Evolutionary conservation across 495 filamentous ascomycete species (phyloP).

Genomic region (Penicillium robsamsonii): DNA sequence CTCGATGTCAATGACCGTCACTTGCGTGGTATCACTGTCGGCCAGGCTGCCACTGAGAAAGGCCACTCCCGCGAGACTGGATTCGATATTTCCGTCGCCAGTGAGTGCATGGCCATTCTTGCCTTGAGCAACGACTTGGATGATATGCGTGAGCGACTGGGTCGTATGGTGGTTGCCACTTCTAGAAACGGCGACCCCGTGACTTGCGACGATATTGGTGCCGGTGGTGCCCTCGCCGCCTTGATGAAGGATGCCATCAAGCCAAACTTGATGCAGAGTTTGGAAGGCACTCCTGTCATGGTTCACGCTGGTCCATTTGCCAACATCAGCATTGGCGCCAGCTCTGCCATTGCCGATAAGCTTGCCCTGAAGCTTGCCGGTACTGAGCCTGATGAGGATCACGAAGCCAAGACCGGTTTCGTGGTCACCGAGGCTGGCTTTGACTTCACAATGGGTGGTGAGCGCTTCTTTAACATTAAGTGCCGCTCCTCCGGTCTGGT

Average conservation of each 20-base stretch:
- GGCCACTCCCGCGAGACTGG: slow-evolving; percentile 79
- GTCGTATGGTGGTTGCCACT: slow-evolving; percentile 93
- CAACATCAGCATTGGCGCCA: slow-evolving; percentile 96
- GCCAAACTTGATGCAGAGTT: slow-evolving; percentile 96
- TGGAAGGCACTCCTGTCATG: slow-evolving; percentile 95
- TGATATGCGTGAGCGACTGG: slow-evolving; percentile 92
- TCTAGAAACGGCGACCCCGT: slow-evolving; percentile 84
- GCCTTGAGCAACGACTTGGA: slow-evolving; percentile 83
- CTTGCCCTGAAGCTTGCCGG: slow-evolving; percentile 93
- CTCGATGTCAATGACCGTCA: slow-evolving; percentile 97
- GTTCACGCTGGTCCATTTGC: slow-evolving; percentile 97
- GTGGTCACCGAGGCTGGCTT: slow-evolving; percentile 98
- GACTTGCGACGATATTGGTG: slow-evolving; percentile 93
- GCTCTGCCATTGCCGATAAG: slow-evolving; percentile 90
- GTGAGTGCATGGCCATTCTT: slow-evolving; percentile 97
- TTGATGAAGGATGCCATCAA: slow-evolving; percentile 98
- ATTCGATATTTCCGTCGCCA: slow-evolving; percentile 96
- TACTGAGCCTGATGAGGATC: slow-evolving; percentile 91
- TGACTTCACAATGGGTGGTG: slow-evolving; percentile 99
- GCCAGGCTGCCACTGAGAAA: slow-evolving; percentile 86
- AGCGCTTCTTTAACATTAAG: slow-evolving; percentile 99
- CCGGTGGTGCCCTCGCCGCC: slow-evolving; percentile 86
- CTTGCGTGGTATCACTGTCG: slow-evolving; percentile 81
- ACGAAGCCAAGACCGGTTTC: slow-evolving; percentile 80
- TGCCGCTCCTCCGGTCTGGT: slow-evolving; percentile 90